phyloP scores from a whole-genome alignment of 352 stramenopile genomes.

The Globisporangium splendens region DNA sequence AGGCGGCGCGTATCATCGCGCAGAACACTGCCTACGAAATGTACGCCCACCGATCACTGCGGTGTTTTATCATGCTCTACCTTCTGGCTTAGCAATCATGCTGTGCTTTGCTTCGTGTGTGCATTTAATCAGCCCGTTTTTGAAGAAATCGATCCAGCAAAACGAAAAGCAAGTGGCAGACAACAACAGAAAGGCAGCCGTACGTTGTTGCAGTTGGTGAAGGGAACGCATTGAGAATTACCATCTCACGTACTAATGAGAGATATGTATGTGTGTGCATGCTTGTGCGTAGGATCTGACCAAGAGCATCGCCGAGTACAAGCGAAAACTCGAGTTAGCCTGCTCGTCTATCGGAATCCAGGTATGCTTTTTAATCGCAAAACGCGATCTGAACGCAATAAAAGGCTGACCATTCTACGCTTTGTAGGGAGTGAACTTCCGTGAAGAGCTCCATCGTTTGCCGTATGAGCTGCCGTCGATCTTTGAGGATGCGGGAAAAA shows the following conservation, averaged over 20 bases:
- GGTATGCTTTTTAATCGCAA: conserved; percentile 18
- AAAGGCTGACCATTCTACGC: not conserved
- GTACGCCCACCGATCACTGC: conserved; percentile 18
- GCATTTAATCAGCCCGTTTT: conserved; percentile 43
- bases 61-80: no score
- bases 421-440: conserved; percentile 47
- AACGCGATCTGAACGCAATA: not conserved
- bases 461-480: conserved; percentile 50
- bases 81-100: not conserved
- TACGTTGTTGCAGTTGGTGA: conserved; percentile 17
- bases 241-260: not conserved
- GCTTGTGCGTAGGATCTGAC: conserved; percentile 45
- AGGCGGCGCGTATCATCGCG: conserved; percentile 65
- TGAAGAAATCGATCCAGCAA: conserved; percentile 74
- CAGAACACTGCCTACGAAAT: conserved; percentile 81
- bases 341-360: conserved; percentile 63
- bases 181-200: conserved; percentile 75
- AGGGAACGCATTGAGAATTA: not conserved
- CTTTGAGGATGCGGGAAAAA: conserved; percentile 40
- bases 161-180: conserved; percentile 80
- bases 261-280: no score
- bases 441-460: conserved; percentile 57
- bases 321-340: conserved; percentile 53
- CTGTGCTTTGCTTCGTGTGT: not conserved
- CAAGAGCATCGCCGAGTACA: conserved; percentile 72